Evolutionary conservation across 495 filamentous ascomycete species (phyloP).

Genomic region (Amorphotheca resinae): DNA sequence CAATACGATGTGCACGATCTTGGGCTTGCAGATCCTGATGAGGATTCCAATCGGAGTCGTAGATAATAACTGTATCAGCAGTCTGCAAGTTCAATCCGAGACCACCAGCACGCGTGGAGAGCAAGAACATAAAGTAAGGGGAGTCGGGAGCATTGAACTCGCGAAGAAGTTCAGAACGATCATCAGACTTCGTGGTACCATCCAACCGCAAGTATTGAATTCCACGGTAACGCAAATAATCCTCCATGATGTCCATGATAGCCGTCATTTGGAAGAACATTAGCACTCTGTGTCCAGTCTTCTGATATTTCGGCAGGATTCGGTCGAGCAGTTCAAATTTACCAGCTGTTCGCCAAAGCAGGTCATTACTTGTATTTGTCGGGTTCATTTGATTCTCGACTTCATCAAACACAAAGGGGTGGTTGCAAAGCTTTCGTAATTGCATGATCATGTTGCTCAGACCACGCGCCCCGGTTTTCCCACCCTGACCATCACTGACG

Average conservation of each 20-base stretch:
- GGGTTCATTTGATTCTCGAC: constrained; percentile 98
- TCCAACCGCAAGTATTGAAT: constrained; percentile 84
- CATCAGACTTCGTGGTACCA: constrained; percentile 93
- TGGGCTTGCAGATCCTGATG: constrained; percentile 98
- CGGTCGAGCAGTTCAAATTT: constrained; percentile 96
- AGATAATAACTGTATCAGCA: constrained; percentile 97
- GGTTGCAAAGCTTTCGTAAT: constrained; percentile 95
- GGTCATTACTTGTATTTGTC: constrained; percentile 68
- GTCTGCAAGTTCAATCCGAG: constrained; percentile 93
- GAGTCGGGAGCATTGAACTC: constrained; percentile 83
- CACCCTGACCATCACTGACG: constrained; percentile 89
- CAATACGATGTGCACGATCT: constrained; percentile 99
- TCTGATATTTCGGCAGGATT: constrained; percentile 83
- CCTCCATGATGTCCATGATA: constrained; percentile 99
- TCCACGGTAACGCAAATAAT: constrained; percentile 76
- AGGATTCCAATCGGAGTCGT: constrained; percentile 99
- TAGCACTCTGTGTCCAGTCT: constrained; percentile 79
- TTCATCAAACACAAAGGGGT: constrained; percentile 96
- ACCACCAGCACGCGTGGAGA: constrained; percentile 98
- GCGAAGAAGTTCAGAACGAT: constrained; percentile 80
- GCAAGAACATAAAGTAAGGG: constrained; percentile 91
- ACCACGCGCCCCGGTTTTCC: constrained; percentile 89
- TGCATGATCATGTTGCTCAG: constrained; percentile 99
- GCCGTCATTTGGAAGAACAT: constrained; percentile 99
- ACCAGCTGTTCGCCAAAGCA: constrained; percentile 89